Conservation (phyloP, 768 basidiomycete genomes). For the Russula vinacea region DNA sequence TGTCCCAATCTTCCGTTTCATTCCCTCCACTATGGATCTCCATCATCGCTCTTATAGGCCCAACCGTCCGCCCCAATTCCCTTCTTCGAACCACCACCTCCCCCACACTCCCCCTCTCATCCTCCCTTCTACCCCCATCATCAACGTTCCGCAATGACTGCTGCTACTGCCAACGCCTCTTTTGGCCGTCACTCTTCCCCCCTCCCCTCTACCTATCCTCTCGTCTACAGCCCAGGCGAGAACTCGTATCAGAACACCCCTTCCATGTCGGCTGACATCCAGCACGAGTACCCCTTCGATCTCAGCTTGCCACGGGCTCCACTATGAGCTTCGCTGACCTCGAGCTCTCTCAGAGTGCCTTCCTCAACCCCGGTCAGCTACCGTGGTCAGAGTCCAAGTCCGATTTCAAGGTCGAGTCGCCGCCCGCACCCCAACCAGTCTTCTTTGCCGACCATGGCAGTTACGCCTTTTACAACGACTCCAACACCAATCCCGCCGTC, state of each 20-base stretch:
- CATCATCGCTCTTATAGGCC: constrained; percentile 27
- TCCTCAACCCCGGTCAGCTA: constrained; percentile 21
- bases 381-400: constrained; percentile 23
- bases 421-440: not conserved
- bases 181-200: constrained; percentile 9
- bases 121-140: constrained; percentile 10
- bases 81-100: constrained; percentile 4
- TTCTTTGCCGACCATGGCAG: constrained; percentile 22
- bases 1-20: constrained; percentile 25
- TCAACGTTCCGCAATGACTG: constrained; percentile 10
- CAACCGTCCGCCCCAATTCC: constrained; percentile 21
- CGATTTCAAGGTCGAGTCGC: constrained; percentile 22
- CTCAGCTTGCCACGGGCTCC: constrained; percentile 6
- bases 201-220: constrained; percentile 19
- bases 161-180: constrained; percentile 2
- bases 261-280: constrained; percentile 15
- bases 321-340: constrained; percentile 19
- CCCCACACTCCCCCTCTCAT: constrained; percentile 21
- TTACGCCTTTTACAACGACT: constrained; percentile 23
- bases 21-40: constrained; percentile 24
- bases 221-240: constrained; percentile 19
- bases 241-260: constrained; percentile 17
- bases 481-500: constrained; percentile 11
- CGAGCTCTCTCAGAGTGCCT: constrained; percentile 21
- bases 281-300: constrained; percentile 26